These are phyloP conservation scores for Tremella fuciformis DNA, from an alignment of 768 basidiomycete species.

Conservation along the genomic window DNA sequence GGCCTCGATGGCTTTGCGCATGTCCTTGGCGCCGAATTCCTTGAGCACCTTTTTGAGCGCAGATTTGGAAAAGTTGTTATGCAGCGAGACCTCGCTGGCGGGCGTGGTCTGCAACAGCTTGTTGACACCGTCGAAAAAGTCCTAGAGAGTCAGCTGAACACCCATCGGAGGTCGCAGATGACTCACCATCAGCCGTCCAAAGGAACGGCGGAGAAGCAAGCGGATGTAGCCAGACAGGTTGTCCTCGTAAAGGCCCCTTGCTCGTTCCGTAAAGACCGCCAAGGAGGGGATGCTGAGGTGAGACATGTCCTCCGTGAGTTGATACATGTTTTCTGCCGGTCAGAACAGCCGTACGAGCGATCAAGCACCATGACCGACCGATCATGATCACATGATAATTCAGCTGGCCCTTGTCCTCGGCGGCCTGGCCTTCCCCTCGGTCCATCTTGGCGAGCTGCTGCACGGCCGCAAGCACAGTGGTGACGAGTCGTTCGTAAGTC, in stretches of 20 bases:
- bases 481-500: constrained; percentile 83
- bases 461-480: constrained; percentile 84
- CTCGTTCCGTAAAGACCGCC: constrained; percentile 64
- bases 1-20: constrained; percentile 80
- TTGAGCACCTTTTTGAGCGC: constrained; percentile 79
- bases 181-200: constrained; percentile 79
- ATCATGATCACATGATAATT: constrained; percentile 95
- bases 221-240: constrained; percentile 82
- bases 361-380: constrained; percentile 59
- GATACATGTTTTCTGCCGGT: constrained; percentile 86
- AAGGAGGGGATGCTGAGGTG: constrained; percentile 67
- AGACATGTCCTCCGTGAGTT: constrained; percentile 78
- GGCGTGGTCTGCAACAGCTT: constrained; percentile 77
- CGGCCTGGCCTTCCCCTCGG: constrained; percentile 59
- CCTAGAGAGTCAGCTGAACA: constrained; percentile 56
- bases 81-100: constrained; percentile 70
- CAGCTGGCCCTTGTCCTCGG: constrained; percentile 90
- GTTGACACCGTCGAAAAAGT: constrained; percentile 91
- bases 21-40: constrained; percentile 81
- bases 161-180: neutral
- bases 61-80: constrained; percentile 69
- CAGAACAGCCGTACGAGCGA: neutral
- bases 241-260: constrained; percentile 82
- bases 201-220: constrained; percentile 78
- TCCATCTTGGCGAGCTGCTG: constrained; percentile 96